Conservation (phyloP, 2,329 filamentous ascomycete genomes). For the Aspergillus eucalypticola region DNA sequence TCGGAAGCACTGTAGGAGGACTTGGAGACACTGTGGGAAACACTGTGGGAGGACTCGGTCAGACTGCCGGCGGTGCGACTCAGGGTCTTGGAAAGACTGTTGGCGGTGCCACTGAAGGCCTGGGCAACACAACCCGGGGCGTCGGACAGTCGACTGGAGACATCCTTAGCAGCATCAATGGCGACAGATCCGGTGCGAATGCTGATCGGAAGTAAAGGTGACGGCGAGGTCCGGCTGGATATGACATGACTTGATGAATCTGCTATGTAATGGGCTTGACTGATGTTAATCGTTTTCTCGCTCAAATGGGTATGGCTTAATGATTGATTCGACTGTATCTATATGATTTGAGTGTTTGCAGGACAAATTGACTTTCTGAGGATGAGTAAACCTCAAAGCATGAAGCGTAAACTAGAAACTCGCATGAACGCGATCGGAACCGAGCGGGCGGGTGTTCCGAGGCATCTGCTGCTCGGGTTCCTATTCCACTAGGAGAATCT, state of each 20-base stretch:
- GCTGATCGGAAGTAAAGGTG: background rate
- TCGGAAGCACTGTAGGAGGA: slow-evolving; percentile 1
- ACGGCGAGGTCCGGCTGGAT: background rate
- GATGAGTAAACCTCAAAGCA: background rate
- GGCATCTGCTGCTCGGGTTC: background rate
- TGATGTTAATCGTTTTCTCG: background rate
- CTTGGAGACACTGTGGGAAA: slow-evolving; percentile 26
- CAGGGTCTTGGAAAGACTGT: slow-evolving; percentile 35
- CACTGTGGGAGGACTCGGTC: slow-evolving; percentile 21
- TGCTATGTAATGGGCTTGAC: background rate
- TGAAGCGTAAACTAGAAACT: background rate
- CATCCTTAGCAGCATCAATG: slow-evolving; percentile 9
- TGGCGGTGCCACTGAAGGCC: slow-evolving; percentile 34
- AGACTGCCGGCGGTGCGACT: slow-evolving; percentile 35
- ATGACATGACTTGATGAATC: slow-evolving; percentile 1
- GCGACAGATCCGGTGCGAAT: background rate
- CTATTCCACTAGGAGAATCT: background rate
- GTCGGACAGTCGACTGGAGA: slow-evolving; percentile 19
- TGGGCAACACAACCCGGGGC: slow-evolving; percentile 32
- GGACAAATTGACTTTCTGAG: background rate
- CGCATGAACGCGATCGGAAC: background rate
- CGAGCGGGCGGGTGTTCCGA: slow-evolving; percentile 5
- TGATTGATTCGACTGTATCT: background rate
- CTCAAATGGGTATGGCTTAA: background rate
- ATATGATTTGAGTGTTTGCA: background rate